A percentile compares a stretch with the other conserved stretches of the same genome.
Conservation (phyloP, 495 filamentous ascomycete genomes). For the Amorphotheca resinae region DNA sequence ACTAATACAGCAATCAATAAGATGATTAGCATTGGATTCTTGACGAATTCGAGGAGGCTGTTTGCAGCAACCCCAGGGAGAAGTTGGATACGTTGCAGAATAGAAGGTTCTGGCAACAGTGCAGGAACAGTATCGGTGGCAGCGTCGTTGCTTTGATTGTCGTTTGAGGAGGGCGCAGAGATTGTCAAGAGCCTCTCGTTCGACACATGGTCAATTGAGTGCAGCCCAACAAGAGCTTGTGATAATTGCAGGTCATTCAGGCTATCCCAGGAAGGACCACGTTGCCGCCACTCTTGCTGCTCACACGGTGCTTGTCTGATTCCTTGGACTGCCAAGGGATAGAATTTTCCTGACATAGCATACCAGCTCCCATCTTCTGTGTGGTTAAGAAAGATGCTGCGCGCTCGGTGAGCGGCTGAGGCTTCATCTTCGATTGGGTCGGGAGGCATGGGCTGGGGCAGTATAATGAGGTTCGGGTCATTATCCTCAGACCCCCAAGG, state of each 20-base stretch:
- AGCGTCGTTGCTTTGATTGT: conserved; percentile 3
- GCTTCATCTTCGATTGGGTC: conserved; percentile 36
- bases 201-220: conserved; percentile 25
- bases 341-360: conserved; percentile 77
- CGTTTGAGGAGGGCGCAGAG: conserved; percentile 2
- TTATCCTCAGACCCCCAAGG: conserved; percentile 46
- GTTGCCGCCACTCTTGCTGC: conserved; percentile 37
- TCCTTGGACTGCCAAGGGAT: conserved; percentile 69
- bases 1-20: conserved; percentile 22
- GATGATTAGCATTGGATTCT: conserved; percentile 33
- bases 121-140: conserved; percentile 14
- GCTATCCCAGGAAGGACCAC: conserved; percentile 17
- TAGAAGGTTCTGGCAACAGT: conserved; percentile 9
- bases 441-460: conserved; percentile 75
- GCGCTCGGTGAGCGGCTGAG: conserved; percentile 39
- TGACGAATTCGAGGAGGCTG: conserved; percentile 30
- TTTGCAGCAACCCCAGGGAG: conserved; percentile 27
- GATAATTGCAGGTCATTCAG: conserved; percentile 23
- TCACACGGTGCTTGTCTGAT: conserved; percentile 53
- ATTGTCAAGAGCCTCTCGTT: conserved; percentile 12
- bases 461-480: conserved; percentile 54
- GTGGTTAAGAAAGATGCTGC: conserved; percentile 74
- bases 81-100: conserved; percentile 25
- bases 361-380: conserved; percentile 84
- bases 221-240: conserved; percentile 34